A percentile compares a stretch with the other conserved stretches of the same genome.
These are phyloP conservation scores for Stagonosporopsis tanaceti DNA, from an alignment of 2,329 filamentous ascomycete species.

Conservation along the genomic window DNA sequence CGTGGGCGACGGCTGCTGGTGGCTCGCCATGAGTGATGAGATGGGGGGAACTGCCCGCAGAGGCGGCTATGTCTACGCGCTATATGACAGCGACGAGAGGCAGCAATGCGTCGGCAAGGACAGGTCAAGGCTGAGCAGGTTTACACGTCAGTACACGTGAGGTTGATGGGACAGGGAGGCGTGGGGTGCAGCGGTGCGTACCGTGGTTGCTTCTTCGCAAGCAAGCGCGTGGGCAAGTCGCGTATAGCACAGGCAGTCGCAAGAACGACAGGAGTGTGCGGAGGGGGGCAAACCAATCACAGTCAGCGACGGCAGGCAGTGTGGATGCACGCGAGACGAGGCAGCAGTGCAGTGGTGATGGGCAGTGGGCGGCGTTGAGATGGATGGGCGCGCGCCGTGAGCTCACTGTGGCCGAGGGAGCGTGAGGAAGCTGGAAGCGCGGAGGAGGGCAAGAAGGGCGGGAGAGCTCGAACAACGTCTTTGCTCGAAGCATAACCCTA, in stretches of 20 bases:
- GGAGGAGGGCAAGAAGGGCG: constrained; percentile 35
- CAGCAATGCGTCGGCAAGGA: constrained; percentile 6
- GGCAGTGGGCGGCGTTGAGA: constrained; percentile 23
- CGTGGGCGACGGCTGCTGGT: constrained; percentile 82
- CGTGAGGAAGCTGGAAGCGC: constrained; percentile 32
- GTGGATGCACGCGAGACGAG: constrained; percentile 12
- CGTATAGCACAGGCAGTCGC: constrained; percentile 35
- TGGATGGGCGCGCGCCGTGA: constrained; percentile 23
- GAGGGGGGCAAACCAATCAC: constrained; percentile 25
- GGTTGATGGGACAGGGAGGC: neutral
- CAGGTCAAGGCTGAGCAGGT: neutral
- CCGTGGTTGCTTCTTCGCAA: constrained; percentile 25
- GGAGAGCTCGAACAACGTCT: constrained; percentile 33
- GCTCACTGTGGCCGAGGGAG: constrained; percentile 31
- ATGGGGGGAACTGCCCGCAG: constrained; percentile 4
- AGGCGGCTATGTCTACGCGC: constrained; percentile 10
- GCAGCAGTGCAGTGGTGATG: constrained; percentile 21
- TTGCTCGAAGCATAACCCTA: constrained; percentile 30
- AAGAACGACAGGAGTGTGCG: constrained; percentile 36
- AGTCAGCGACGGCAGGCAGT: constrained; percentile 1
- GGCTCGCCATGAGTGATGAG: constrained; percentile 64
- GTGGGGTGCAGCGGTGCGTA: constrained; percentile 17
- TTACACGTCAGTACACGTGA: neutral
- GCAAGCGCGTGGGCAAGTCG: constrained; percentile 27
- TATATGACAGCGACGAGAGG: constrained; percentile 19